phyloP scores from a whole-genome alignment of 2,329 filamentous ascomycete species.

The Magnaporthiopsis incrustans region DNA sequence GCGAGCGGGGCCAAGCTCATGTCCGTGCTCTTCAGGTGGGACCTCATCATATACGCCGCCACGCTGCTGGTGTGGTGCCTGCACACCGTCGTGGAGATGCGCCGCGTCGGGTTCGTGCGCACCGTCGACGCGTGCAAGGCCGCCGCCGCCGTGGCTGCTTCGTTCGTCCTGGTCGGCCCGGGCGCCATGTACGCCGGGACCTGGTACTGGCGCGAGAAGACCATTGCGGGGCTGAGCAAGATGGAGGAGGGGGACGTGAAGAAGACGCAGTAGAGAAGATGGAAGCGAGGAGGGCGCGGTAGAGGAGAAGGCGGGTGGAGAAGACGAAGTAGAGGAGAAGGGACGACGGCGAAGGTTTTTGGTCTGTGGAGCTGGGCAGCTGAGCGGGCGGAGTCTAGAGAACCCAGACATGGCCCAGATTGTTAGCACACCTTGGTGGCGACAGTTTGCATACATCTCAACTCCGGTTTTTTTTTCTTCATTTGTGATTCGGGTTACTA shows the following conservation, averaged over 20 bases:
- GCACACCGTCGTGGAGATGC: neutral
- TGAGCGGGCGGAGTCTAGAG: too few species aligned
- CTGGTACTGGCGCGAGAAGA: conserved; percentile 1
- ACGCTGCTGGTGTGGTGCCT: neutral
- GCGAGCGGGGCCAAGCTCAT: neutral
- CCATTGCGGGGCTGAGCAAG: conserved; percentile 1
- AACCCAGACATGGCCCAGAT: too few species aligned
- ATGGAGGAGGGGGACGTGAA: neutral
- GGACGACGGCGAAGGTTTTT: too few species aligned
- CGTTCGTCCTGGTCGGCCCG: neutral
- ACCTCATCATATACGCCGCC: neutral
- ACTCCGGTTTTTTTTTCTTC: too few species aligned
- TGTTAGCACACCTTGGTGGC: too few species aligned
- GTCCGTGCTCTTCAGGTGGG: neutral
- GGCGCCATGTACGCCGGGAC: conserved; percentile 2
- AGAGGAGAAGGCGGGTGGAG: neutral
- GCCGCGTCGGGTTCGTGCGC: conserved; percentile 1
- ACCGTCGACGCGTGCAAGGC: neutral
- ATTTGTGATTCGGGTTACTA: too few species aligned
- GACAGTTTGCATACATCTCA: too few species aligned
- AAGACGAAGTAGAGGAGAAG: neutral
- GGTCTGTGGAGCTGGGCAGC: too few species aligned
- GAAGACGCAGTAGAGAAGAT: neutral
- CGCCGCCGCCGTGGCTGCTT: neutral
- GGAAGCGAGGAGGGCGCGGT: too few species aligned